Base-by-base conservation (phyloP, 2,329 filamentous ascomycete genomes). In the Calonectria crousiana region DNA sequence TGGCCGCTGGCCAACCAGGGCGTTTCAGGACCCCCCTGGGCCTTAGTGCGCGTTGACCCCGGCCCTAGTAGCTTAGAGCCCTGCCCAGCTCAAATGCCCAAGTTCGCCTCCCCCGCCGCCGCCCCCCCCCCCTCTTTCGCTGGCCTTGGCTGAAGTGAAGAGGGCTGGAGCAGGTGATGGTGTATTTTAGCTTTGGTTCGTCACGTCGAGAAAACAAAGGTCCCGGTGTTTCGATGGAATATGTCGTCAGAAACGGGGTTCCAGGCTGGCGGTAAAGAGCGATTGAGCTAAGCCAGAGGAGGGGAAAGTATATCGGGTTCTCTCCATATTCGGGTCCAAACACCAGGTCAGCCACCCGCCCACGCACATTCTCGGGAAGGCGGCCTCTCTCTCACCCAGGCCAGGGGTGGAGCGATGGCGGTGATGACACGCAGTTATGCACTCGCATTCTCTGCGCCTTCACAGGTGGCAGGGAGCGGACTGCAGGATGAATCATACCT, bases 351-450 rank as follows among this genome's bases (percentile, higher is more conserved):
- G 72, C 67, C 44, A 74, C 69, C 67, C 58, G 56, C 60, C 69
- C 71, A 73, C 76, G 72, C 67, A 62, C 75, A 74, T 69, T 44
- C 62, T 62, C 75, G 76, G 75, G 64, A 79, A 77, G 73, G 72
- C 74, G 70, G 75, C 71, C 73, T 69, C 44, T 49, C 53, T 74
- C 67, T 44, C 67, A n/a, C n/a, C n/a, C n/a, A n/a, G n/a, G n/a
- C 58, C 28, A 70, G 68, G 67, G 74, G 74, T 79, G 66, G 76
- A 76, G 67, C 67, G 32, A 73, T 58, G 68, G 65, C 58, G 53
- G 68, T 74, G 71, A 80, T 80, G 79, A 76, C 75, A 80, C 71
- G 77, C 79, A 80, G 78, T 72, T 77, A 67, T 74, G 76, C 72
- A 77, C 38, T 32, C 38, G 74, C 69, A 68, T 74, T 30, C 36